phyloP scores from a whole-genome alignment of 2,329 filamentous ascomycete genomes.

The Drechslerella stenobrocha region DNA sequence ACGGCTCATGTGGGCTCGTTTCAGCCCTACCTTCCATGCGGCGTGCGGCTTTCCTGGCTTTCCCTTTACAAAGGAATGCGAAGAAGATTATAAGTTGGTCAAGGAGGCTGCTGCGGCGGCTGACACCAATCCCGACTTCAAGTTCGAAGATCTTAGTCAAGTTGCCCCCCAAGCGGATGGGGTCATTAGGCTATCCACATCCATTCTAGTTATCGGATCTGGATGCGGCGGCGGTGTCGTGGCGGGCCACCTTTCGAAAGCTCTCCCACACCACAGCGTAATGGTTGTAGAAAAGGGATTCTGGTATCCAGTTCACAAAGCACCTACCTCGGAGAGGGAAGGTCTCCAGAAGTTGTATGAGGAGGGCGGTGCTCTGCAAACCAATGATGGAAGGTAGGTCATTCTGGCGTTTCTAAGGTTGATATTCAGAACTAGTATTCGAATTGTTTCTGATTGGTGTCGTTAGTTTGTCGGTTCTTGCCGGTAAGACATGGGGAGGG shows the following conservation, averaged over 20 bases:
- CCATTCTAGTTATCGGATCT: slow-evolving; percentile 82
- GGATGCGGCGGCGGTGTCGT: slow-evolving; percentile 82
- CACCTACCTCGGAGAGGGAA: slow-evolving; percentile 33
- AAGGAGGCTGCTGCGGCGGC: slow-evolving; percentile 57
- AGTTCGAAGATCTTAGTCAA: slow-evolving; percentile 57
- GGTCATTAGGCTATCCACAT: slow-evolving; percentile 64
- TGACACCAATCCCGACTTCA: slow-evolving; percentile 53
- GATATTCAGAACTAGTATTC: slow-evolving; percentile 42
- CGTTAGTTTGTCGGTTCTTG: slow-evolving; percentile 62
- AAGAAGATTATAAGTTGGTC: slow-evolving; percentile 15
- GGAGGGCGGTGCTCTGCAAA: slow-evolving; percentile 24
- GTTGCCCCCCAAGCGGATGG: slow-evolving; percentile 55
- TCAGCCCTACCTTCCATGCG: slow-evolving; percentile 61
- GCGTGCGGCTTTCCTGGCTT: slow-evolving; percentile 61
- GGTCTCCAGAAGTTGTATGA: slow-evolving; percentile 33
- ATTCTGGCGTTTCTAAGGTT: not conserved
- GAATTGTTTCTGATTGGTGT: not conserved
- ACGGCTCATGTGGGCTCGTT: slow-evolving; percentile 23
- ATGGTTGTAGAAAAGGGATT: slow-evolving; percentile 78
- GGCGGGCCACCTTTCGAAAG: slow-evolving; percentile 78
- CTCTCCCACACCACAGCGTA: slow-evolving; percentile 57
- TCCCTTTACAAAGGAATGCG: slow-evolving; percentile 60
- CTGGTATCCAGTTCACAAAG: slow-evolving; percentile 58
- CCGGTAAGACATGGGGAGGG: slow-evolving; percentile 77
- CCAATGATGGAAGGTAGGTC: slow-evolving; percentile 40